Base-by-base conservation (phyloP, 768 basidiomycete genomes). In the Filobasidium wieringae region DNA sequence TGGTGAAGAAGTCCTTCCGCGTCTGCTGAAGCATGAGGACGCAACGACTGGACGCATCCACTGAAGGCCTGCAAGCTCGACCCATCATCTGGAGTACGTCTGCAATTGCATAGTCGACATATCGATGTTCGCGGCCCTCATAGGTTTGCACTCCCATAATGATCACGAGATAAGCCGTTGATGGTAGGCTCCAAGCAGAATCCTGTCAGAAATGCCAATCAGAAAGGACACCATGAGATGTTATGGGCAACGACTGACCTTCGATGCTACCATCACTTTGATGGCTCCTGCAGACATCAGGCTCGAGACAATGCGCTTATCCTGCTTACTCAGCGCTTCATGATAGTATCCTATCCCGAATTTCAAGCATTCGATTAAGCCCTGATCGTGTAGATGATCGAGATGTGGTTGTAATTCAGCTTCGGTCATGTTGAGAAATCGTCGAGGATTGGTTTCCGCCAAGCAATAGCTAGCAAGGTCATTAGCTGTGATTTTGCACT, bases 1-100 rank as follows among this genome's bases (percentile, higher is more conserved):
- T 97, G 77, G 91, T 93, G 80, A 92, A 97, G 75, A 97, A 99
- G 71, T 97, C 93, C 74, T 97, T 99, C 33, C 92, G 81, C 0
- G 89, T 93, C 73, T 93, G 88, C 66, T 97, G 93, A 67, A 88
- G 90, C 91, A 99, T 96, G 34, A 96, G 77, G 2, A 99, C 86
- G 67, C 93, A 97, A 14, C 90, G 86, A 65, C 88, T 91, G 58
- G 85, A 84, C 2, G 86, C 84, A 64, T 97, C 95, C 65, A 89
- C 82, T 37, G 76, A 73, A 7, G 95, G 93, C 15, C 92, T 84
- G 72, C 92, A 96, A 0, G 95, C 95, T n/a, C 84, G 82, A 40
- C 93, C 95, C 84, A 97, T 93, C 93, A 99, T 97, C 70, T 97
- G 95, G 1, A 97, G 80, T 6, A 99, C 87, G 66, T 97, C 93